Base-by-base conservation (phyloP, 768 basidiomycete species). In the Neoboletus subvelutipes region DNA sequence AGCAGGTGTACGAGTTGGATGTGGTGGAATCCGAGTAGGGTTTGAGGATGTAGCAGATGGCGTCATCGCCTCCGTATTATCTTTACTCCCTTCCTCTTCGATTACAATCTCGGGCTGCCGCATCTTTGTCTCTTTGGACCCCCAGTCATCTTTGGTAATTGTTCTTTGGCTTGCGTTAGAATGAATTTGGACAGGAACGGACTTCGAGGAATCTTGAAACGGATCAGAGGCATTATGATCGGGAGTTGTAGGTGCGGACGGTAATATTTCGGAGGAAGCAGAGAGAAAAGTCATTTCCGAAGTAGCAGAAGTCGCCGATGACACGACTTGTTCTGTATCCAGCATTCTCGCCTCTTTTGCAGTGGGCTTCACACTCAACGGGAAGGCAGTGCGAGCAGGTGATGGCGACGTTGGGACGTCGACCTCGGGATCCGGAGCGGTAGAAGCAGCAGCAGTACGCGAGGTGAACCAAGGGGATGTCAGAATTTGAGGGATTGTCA, bases 1-100 rank as follows among this genome's bases (percentile, higher is more conserved):
- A 4, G 88, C 93, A 5, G 96, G 96, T 0, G 96, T 99, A 12
- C 95, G 90, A 24, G 85, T 76, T 5, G 92, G 85, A 61, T 83
- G 76, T 29, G 87, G 85, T 28, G 91, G 82, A 15, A 78, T 65
- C 51, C 59, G 66, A 18, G 59, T 29, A 18, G 61, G 47, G 39
- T 59, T 64, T 13, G 66, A 55, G n/a, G 59, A 69, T 54, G 77
- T 58, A 6, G 51, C 49, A 45, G 65, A 60, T 34, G 63, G 58
- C 4, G 28, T 45, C 47, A 36, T 50, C 20, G 55, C 57, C 17
- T 52, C 55, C 1, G 6, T 12, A 18, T 36, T 33, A 29, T 57
- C 55, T 50, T 49, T 60, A 10, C 17, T 45, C 24, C 46, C 50
- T 40, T 81, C 79, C 59, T 85, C 86, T 67, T 87, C 85, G 4